Evolutionary conservation across 2,329 filamentous ascomycete species (phyloP).

Genomic region (Coccinonectria pachysandricola): DNA sequence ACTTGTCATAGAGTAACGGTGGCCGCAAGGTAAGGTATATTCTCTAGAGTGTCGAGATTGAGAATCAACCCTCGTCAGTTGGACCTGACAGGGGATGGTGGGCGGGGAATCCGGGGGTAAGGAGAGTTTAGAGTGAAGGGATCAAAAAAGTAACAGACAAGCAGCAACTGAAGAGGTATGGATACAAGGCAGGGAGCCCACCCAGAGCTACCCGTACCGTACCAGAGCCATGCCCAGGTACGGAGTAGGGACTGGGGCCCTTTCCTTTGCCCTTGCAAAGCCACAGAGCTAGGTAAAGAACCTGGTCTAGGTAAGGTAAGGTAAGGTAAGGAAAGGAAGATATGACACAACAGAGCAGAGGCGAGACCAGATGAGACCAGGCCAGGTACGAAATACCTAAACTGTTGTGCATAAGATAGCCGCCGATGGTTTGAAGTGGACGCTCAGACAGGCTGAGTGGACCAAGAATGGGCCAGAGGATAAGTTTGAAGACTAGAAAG

Average conservation of each 20-base stretch:
- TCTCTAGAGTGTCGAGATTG: slow-evolving; percentile 7
- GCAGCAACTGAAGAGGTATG: no score
- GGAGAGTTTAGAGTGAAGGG: no score
- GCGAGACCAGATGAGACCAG: no score
- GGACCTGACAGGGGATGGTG: no score
- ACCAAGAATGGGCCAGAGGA: slow-evolving; percentile 9
- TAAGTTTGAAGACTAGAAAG: no score
- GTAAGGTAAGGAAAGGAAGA: slow-evolving; percentile 7
- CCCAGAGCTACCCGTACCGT: no score
- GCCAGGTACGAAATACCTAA: slow-evolving; percentile 13
- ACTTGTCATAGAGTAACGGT: slow-evolving; percentile 13
- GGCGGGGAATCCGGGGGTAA: no score
- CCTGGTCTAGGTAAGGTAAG: slow-evolving; percentile 5
- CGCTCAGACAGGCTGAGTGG: slow-evolving; percentile 11
- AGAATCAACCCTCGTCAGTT: slow-evolving; percentile 6
- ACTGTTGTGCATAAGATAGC: slow-evolving; percentile 23
- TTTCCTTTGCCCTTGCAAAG: slow-evolving; percentile 11
- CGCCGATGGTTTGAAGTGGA: slow-evolving; percentile 15
- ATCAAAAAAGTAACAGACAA: no score
- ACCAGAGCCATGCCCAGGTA: no score
- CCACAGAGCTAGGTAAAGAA: no score
- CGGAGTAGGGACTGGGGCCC: no score
- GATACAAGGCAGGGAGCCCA: slow-evolving; percentile 9
- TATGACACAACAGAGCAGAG: no score
- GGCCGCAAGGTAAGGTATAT: slow-evolving; percentile 14